Evolutionary conservation across 495 filamentous ascomycete species (phyloP).

Genomic region (Lepidopterella palustris): DNA sequence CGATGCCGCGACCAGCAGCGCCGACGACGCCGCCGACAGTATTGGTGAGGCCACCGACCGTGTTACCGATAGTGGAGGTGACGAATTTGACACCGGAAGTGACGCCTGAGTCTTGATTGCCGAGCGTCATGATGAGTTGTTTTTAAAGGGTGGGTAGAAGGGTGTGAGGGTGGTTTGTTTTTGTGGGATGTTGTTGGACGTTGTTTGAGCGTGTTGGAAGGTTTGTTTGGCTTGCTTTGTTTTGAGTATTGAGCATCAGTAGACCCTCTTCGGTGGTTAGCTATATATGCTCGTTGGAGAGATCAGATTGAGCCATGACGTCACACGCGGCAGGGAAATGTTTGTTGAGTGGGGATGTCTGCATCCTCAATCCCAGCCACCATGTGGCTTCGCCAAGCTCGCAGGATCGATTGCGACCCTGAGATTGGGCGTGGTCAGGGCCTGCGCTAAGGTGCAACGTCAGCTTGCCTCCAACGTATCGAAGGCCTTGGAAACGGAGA

Average conservation of each 20-base stretch:
- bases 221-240: not conserved
- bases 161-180: not conserved
- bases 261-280: not conserved
- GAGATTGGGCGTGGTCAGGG: not conserved
- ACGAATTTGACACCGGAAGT: constrained; percentile 34
- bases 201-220: not conserved
- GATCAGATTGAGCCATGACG: not conserved
- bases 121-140: constrained; percentile 30
- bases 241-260: not conserved
- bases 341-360: not conserved
- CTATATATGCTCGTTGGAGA: not conserved
- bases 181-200: not conserved
- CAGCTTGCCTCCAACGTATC: too few species aligned
- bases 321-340: not conserved
- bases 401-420: not conserved
- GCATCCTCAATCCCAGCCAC: not conserved
- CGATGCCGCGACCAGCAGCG: constrained; percentile 57
- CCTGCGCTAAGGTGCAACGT: not conserved
- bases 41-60: constrained; percentile 47
- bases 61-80: constrained; percentile 41
- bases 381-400: not conserved
- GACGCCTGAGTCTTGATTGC: constrained; percentile 30
- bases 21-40: constrained; percentile 65
- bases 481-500: not conserved
- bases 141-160: not conserved